Percentiles rank a stretch among this genome's conserved stretches.
These are phyloP conservation scores for Aureobasidium sp. DNA, from an alignment of 2,329 filamentous ascomycete genomes.

Conservation along the genomic window DNA sequence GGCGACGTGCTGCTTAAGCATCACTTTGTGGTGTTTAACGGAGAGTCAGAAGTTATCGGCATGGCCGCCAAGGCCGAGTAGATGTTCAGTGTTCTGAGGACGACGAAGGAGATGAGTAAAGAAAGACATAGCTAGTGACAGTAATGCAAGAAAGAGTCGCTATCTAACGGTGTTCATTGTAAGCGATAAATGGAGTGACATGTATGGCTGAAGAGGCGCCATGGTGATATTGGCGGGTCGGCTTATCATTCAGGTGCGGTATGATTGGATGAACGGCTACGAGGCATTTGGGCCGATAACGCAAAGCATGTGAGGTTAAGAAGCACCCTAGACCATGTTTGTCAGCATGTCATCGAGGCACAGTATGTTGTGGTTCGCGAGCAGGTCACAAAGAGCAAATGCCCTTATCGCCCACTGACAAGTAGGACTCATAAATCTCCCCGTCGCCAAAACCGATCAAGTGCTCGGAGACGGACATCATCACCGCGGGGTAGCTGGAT, in stretches of 20 bases:
- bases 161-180: neutral
- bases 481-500: neutral
- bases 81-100: neutral
- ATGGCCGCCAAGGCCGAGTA: slow-evolving; percentile 10
- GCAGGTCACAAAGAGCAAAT: neutral
- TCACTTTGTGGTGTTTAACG: slow-evolving; percentile 53
- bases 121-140: neutral
- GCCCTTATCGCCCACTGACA: neutral
- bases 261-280: slow-evolving; percentile 1
- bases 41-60: slow-evolving; percentile 28
- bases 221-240: neutral
- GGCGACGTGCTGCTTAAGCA: slow-evolving; percentile 55
- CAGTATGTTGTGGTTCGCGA: neutral
- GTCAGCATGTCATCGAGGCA: neutral
- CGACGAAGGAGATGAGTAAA: no score
- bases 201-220: neutral
- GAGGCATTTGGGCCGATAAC: neutral
- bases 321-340: neutral
- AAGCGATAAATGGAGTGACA: neutral
- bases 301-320: neutral
- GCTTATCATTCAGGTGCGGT: neutral
- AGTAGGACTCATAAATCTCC: neutral
- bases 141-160: neutral
- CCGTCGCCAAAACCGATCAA: neutral
- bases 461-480: neutral